Percentiles rank a stretch among this genome's conserved stretches.
phyloP scores from a whole-genome alignment of 2,329 filamentous ascomycete species.

The Fusarium anthophilum region DNA sequence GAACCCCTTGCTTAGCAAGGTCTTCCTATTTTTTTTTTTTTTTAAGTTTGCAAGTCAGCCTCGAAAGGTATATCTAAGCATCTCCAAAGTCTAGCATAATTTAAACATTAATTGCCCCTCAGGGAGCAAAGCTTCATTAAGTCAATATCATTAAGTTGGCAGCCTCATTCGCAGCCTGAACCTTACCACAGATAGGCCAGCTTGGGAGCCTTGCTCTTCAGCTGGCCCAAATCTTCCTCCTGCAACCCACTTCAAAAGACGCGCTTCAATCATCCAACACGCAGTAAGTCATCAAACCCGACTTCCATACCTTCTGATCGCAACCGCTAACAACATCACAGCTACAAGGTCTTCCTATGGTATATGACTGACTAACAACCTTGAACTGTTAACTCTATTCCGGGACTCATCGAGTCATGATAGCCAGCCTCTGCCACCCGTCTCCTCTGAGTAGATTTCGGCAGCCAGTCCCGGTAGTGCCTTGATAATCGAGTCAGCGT shows the following conservation, averaged over 20 bases:
- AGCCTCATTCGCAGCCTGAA: no score
- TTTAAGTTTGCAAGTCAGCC: background rate
- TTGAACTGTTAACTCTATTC: constrained; percentile 2
- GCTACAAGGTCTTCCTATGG: no score
- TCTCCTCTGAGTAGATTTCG: background rate
- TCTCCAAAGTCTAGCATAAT: no score
- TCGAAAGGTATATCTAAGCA: no score
- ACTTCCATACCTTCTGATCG: no score
- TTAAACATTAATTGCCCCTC: no score
- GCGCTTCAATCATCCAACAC: background rate
- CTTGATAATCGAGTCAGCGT: background rate
- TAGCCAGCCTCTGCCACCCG: background rate
- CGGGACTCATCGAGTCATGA: constrained; percentile 7
- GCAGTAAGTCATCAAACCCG: no score
- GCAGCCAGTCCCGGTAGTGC: background rate
- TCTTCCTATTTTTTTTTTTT: background rate
- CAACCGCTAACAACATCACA: no score
- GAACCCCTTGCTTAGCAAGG: no score
- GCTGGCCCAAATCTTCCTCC: background rate
- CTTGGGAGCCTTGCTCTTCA: background rate
- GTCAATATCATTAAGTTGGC: no score
- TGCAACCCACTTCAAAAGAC: background rate
- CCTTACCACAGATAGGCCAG: background rate
- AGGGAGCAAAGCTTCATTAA: no score
- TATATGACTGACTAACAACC: background rate